Conservation (phyloP, 176 grass and related monocot species). For the Musa schizocarpa region DNA sequence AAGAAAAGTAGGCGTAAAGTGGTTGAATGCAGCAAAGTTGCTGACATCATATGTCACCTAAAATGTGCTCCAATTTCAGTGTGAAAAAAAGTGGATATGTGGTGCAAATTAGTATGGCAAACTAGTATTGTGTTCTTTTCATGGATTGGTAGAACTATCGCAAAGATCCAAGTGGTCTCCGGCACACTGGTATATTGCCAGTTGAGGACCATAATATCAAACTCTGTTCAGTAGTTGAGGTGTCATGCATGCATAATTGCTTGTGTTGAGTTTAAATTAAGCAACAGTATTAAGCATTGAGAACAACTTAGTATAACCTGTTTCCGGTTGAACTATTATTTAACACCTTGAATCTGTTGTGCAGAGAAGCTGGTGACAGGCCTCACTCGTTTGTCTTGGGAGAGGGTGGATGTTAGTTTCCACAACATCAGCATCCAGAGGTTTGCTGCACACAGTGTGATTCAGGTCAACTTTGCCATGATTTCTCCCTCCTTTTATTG, state of each 20-base stretch:
- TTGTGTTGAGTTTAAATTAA: background rate
- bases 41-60: no score
- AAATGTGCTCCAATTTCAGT: no score
- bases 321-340: background rate
- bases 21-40: no score
- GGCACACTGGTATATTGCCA: no score
- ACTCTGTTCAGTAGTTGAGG: no score
- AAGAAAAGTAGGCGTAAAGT: background rate
- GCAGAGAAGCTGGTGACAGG: slow-evolving; percentile 71
- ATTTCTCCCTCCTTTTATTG: background rate
- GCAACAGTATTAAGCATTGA: background rate
- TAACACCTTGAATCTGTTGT: slow-evolving; percentile 10
- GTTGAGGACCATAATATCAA: no score
- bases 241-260: no score
- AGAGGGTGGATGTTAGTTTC: slow-evolving; percentile 96
- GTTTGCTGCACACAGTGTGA: slow-evolving; percentile 80
- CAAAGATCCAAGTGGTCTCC: no score
- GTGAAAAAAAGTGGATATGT: no score
- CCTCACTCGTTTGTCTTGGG: slow-evolving; percentile 75
- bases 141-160: no score
- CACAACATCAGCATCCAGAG: slow-evolving; percentile 66
- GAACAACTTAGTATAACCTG: slow-evolving; percentile 8
- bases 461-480: slow-evolving; percentile 43
- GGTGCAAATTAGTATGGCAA: no score
- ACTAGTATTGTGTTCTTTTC: no score